These are phyloP conservation scores for Oryza meridionalis DNA, from an alignment of 176 grass and related monocot genomes.

Conservation along the genomic window DNA sequence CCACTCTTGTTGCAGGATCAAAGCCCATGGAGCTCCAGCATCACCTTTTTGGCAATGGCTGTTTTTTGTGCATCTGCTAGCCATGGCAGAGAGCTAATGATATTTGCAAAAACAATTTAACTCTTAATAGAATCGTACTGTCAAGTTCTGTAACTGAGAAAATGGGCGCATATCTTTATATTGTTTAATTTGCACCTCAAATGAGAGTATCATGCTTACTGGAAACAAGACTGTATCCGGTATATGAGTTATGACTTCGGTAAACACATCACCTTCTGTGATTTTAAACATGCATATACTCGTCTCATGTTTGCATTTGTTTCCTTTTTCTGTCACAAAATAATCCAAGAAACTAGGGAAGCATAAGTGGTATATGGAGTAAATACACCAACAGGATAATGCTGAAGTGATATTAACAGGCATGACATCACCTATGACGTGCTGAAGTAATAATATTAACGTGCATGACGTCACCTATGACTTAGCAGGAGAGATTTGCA, in stretches of 20 bases:
- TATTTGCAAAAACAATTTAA: neutral
- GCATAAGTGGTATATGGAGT: no score
- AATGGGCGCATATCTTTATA: neutral
- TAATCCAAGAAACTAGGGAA: no score
- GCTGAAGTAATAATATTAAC: no score
- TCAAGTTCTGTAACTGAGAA: neutral
- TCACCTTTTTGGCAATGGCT: neutral
- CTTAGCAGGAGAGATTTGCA: no score
- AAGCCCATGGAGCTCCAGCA: conserved; percentile 6
- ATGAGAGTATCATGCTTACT: neutral
- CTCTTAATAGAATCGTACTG: neutral
- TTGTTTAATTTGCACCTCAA: neutral
- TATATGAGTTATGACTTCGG: neutral
- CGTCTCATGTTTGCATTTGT: no score
- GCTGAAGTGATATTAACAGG: no score
- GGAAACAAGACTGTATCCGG: neutral
- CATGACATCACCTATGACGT: no score
- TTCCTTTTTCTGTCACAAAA: no score
- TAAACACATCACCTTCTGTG: neutral
- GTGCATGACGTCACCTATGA: no score
- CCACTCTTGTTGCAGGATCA: neutral
- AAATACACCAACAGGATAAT: no score
- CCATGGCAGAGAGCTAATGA: neutral
- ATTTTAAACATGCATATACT: neutral
- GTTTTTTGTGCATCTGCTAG: conserved; percentile 23